Base-by-base conservation (phyloP, 2,329 filamentous ascomycete species). In the Aspergillus terreus region DNA sequence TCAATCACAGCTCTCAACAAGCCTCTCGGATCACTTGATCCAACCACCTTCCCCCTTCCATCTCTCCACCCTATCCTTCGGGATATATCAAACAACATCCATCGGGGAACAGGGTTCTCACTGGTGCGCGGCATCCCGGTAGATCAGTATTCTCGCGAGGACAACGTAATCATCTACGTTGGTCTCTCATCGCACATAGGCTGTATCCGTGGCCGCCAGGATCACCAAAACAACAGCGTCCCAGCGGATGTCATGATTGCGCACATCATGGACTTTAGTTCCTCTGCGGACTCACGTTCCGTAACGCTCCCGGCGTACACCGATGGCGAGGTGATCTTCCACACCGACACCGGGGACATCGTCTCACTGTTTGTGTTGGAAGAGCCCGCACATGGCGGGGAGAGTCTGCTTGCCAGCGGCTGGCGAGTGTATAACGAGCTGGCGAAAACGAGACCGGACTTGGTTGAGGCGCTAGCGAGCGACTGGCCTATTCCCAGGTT, bases 241-340 rank as follows among this genome's bases (percentile, higher is more conserved):
- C 56, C 56, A 19, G 57, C 52, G 7, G 61, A 56, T 42, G 78
- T 82, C 0, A 76, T 82, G 5, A 64, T 83, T 2, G 71, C 76
- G 2, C 84, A 87, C 55, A 82, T 87, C 68, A 86, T 82, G 63
- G 83, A 88, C 56, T 71, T 87, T 6, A n/a, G 6, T 43, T 12
- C 40, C 11, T 46, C 44, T 21, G 33, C 15, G n/a, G n/a, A 21
- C 9, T 15, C 14, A 10, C 27, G 30, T n/a, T 19, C 30, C n/a
- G 32, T 46, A 4, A 33, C 63, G 42, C 63, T 70, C 6, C 38
- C 46, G 2, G 25, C 69, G 77, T 46, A 58, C 52, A 23, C 6
- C 65, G 57, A 44, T 15, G 43, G 54, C 5, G 49, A 54, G 14
- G 41, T 60, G n/a, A 27, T 82, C 67, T 80, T 80, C 50, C 79